These are phyloP conservation scores for Talaromyces sp. DNA, from an alignment of 2,329 filamentous ascomycete species.

Conservation along the genomic window DNA sequence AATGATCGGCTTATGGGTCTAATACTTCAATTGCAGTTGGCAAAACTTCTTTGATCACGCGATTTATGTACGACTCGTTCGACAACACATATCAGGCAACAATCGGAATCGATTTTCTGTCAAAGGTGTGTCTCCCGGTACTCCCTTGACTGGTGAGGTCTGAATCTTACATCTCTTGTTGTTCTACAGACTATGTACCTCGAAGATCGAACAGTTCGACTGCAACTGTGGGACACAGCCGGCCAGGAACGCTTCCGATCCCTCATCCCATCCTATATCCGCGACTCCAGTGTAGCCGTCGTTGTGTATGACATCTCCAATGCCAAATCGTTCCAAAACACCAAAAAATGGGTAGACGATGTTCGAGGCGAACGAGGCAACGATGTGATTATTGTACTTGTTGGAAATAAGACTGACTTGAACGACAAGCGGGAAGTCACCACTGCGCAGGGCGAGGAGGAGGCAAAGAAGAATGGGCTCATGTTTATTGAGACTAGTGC, in stretches of 20 bases:
- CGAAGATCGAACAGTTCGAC: conserved; percentile 92
- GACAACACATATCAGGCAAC: conserved; percentile 99
- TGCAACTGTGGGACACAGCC: conserved; percentile 98
- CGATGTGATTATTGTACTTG: conserved; percentile 97
- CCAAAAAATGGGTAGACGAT: conserved; percentile 98
- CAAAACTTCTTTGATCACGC: conserved; percentile 96
- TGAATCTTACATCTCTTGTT: neutral
- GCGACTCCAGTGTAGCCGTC: conserved; percentile 94
- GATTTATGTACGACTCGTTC: conserved; percentile 99
- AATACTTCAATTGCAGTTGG: conserved; percentile 63
- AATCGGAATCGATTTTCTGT: conserved; percentile 98
- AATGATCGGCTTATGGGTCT: conserved; percentile 22
- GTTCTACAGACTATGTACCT: conserved; percentile 87
- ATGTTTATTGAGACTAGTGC: conserved; percentile 99
- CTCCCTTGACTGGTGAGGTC: neutral
- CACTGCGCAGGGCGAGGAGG: conserved; percentile 91
- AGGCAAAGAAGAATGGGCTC: conserved; percentile 94
- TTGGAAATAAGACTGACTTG: conserved; percentile 98
- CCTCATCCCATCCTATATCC: conserved; percentile 96
- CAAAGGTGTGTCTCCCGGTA: conserved; percentile 65
- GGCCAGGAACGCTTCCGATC: conserved; percentile 97
- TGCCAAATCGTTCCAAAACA: conserved; percentile 96
- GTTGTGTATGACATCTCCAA: conserved; percentile 99
- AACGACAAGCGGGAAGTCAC: conserved; percentile 98
- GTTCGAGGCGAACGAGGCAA: conserved; percentile 94